Percentiles rank a stretch among this genome's conserved stretches.
These are phyloP conservation scores for Yamadazyma tumulicola DNA, from an alignment of 805 yeast species.

Conservation along the genomic window DNA sequence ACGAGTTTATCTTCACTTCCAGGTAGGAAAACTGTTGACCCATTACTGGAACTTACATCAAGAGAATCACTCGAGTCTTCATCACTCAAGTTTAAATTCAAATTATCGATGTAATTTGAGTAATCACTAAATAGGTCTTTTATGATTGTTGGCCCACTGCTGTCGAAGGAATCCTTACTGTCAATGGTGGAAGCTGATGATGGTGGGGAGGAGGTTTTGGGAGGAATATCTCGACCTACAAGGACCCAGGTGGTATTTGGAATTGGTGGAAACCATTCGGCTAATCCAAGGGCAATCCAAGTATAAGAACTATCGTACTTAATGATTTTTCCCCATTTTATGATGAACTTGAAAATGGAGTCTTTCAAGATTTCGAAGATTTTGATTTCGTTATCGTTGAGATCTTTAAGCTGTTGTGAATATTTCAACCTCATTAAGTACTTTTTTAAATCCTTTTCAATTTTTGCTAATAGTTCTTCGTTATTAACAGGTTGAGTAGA, in stretches of 20 bases:
- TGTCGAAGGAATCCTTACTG: too few relatives aligned
- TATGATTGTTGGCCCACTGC: constrained; percentile 20
- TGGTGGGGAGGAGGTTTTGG: constrained; percentile 4
- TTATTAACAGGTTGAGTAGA: constrained; percentile 6
- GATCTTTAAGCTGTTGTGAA: constrained; percentile 13
- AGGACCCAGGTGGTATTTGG: constrained; percentile 51
- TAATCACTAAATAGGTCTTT: constrained; percentile 36
- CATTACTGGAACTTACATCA: not conserved
- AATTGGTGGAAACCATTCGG: constrained; percentile 83
- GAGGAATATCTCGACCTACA: constrained; percentile 48
- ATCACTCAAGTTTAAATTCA: constrained; percentile 18
- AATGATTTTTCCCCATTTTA: constrained; percentile 75
- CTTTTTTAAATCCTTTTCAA: constrained; percentile 56
- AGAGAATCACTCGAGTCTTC: constrained; percentile 9
- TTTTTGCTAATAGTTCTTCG: constrained; percentile 29
- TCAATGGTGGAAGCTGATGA: not conserved
- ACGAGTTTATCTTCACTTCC: not conserved
- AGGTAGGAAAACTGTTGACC: constrained; percentile 2
- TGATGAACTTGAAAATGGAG: constrained; percentile 60
- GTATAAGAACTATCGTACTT: constrained; percentile 79
- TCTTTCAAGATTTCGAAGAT: constrained; percentile 55
- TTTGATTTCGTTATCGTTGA: constrained; percentile 10
- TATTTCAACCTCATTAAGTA: constrained; percentile 50
- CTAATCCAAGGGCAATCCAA: constrained; percentile 84
- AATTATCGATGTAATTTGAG: constrained; percentile 31